A percentile compares a stretch with the other conserved stretches of the same genome.
phyloP scores from a whole-genome alignment of 2,329 filamentous ascomycete genomes.

The Pseudogymnoascus sp. region DNA sequence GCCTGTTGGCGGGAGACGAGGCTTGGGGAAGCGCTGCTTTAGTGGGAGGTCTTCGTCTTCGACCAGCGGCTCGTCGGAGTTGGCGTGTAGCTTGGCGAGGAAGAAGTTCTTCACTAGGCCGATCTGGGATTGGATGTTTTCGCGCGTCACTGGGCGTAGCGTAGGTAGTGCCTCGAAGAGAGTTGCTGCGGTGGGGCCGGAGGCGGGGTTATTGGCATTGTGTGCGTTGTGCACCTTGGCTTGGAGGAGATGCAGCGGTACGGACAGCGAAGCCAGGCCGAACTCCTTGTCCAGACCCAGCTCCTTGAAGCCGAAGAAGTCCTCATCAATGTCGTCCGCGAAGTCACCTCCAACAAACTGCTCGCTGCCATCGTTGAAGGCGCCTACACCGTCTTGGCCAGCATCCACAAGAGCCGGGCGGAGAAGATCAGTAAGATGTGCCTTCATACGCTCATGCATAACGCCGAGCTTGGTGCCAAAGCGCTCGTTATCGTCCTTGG shows the following conservation, averaged over 20 bases:
- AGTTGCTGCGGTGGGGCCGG: constrained; percentile 41
- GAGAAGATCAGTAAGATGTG: constrained; percentile 83
- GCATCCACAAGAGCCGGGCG: constrained; percentile 79
- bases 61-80: constrained; percentile 70
- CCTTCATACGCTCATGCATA: constrained; percentile 92
- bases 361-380: constrained; percentile 94
- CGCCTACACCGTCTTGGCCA: constrained; percentile 74
- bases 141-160: constrained; percentile 68
- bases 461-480: constrained; percentile 68
- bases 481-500: constrained; percentile 88
- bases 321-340: constrained; percentile 93
- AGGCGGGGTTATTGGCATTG: constrained; percentile 61
- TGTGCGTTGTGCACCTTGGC: constrained; percentile 80
- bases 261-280: constrained; percentile 76
- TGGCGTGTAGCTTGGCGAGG: constrained; percentile 76
- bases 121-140: constrained; percentile 72
- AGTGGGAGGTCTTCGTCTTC: constrained; percentile 92
- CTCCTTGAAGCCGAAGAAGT: constrained; percentile 98
- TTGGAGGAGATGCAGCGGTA: constrained; percentile 89
- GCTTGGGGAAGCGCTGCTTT: constrained; percentile 71
- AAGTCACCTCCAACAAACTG: constrained; percentile 97
- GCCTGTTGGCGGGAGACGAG: constrained; percentile 60
- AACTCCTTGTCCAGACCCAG: constrained; percentile 88
- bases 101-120: constrained; percentile 89
- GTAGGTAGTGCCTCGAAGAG: constrained; percentile 57